Evolutionary conservation across 1,284 basidiomycete genomes (phyloP).

Genomic region (Microbotryomycetes sp.): DNA sequence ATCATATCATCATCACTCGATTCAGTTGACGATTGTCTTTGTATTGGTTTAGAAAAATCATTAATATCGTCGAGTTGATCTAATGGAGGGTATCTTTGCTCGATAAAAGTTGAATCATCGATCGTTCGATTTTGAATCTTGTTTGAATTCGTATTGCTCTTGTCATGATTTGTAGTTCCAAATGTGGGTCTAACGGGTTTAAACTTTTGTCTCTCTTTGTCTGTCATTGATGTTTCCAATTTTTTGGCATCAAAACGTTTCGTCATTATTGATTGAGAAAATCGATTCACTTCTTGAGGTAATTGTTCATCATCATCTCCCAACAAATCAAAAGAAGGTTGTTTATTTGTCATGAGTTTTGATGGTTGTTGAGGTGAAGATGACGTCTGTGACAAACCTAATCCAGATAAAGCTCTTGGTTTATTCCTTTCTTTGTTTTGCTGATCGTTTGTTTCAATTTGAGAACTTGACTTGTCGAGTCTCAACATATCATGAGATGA

Average conservation of each 20-base stretch:
- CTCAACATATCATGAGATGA: too few species aligned
- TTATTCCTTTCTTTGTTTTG: too few species aligned
- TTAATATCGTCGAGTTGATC: background rate
- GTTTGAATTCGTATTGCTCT: background rate
- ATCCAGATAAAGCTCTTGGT: constrained; percentile 1
- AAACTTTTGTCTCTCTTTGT: constrained; percentile 27
- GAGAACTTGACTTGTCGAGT: too few species aligned
- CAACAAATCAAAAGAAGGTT: constrained; percentile 23
- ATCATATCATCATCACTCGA: constrained; percentile 31
- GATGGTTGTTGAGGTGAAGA: background rate
- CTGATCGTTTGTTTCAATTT: too few species aligned
- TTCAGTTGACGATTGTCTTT: constrained; percentile 4
- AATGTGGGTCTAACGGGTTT: constrained; percentile 10
- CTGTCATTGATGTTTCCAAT: too few species aligned
- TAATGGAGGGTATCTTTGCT: constrained; percentile 22
- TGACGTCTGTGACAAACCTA: background rate
- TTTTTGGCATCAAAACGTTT: too few species aligned
- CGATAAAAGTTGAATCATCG: background rate
- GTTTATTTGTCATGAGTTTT: background rate
- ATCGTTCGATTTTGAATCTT: background rate
- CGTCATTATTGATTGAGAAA: too few species aligned
- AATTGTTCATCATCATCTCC: constrained; percentile 30
- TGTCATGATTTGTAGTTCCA: background rate
- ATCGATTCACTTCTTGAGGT: too few species aligned
- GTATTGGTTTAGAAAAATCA: too few species aligned